These are phyloP conservation scores for Neltuma alba DNA, from an alignment of 306 rosid species.

Conservation along the genomic window DNA sequence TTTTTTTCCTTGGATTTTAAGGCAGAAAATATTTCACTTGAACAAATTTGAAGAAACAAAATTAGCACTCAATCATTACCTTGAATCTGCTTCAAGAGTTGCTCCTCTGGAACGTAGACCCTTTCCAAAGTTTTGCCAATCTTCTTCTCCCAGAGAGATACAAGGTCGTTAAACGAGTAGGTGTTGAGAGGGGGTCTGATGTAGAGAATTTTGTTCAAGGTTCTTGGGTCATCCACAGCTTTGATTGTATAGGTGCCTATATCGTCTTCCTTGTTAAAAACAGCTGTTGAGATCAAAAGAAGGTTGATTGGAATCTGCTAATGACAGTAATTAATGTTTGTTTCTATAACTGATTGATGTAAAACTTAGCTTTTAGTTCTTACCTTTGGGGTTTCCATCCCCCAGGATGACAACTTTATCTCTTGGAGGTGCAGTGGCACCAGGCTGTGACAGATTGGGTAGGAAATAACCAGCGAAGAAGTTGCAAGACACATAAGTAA, in stretches of 20 bases:
- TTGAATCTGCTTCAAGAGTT: constrained; percentile 44
- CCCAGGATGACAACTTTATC: constrained; percentile 51
- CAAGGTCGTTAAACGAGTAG: constrained; percentile 49
- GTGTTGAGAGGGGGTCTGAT: constrained; percentile 46
- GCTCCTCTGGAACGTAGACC: constrained; percentile 44
- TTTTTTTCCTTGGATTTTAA: background rate
- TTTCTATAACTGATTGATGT: background rate
- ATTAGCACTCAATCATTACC: constrained; percentile 29
- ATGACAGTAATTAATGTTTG: background rate
- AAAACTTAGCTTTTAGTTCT: background rate
- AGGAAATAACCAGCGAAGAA: constrained; percentile 46
- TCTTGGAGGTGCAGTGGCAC: constrained; percentile 43
- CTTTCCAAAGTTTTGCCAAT: constrained; percentile 54
- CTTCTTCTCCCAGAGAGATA: constrained; percentile 61
- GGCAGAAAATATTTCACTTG: background rate
- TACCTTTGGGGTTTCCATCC: constrained; percentile 62
- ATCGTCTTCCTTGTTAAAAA: constrained; percentile 54
- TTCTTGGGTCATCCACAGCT: constrained; percentile 60
- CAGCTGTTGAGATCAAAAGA: constrained; percentile 34
- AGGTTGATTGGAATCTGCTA: background rate
- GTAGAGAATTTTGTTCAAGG: constrained; percentile 56
- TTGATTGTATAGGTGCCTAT: constrained; percentile 49
- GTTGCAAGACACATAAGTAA: constrained; percentile 38
- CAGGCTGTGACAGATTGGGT: constrained; percentile 36
- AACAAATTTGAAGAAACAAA: background rate